A percentile compares a stretch with the other conserved stretches of the same genome.
phyloP scores from a whole-genome alignment of 139 green algal species.

The Closterium sp. region DNA sequence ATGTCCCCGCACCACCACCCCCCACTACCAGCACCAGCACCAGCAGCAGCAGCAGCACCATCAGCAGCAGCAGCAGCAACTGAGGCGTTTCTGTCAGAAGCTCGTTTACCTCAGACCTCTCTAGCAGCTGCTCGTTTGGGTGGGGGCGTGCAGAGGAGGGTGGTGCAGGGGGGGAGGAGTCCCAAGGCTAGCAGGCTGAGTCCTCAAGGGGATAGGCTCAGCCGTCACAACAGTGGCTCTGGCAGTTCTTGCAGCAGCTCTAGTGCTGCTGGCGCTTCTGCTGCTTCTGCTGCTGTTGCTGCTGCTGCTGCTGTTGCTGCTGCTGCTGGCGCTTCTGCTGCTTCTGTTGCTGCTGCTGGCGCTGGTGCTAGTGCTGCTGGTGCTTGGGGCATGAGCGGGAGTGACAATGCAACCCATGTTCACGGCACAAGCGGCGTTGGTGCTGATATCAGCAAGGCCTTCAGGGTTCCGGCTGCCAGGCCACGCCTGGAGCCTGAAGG shows the following conservation, averaged over 20 bases:
- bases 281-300: no score
- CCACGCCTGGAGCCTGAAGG: not conserved
- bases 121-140: not conserved
- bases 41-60: no score
- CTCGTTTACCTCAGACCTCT: not conserved
- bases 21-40: no score
- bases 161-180: not conserved
- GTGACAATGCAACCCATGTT: not conserved
- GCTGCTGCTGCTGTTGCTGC: no score
- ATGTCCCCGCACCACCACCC: not conserved
- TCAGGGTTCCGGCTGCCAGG: not conserved
- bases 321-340: no score
- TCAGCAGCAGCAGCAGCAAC: no score
- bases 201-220: not conserved
- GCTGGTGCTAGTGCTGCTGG: not conserved
- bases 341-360: not conserved
- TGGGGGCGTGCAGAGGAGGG: not conserved
- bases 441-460: not conserved
- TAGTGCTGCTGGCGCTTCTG: not conserved
- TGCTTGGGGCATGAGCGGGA: not conserved
- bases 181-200: not conserved
- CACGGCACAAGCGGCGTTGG: no score
- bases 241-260: not conserved
- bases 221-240: not conserved
- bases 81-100: not conserved